Evolutionary conservation across 169 alveolate species (phyloP), one percentile per base, ranked within the genome.

Genomic region (Plasmodium knowlesi): DNA sequence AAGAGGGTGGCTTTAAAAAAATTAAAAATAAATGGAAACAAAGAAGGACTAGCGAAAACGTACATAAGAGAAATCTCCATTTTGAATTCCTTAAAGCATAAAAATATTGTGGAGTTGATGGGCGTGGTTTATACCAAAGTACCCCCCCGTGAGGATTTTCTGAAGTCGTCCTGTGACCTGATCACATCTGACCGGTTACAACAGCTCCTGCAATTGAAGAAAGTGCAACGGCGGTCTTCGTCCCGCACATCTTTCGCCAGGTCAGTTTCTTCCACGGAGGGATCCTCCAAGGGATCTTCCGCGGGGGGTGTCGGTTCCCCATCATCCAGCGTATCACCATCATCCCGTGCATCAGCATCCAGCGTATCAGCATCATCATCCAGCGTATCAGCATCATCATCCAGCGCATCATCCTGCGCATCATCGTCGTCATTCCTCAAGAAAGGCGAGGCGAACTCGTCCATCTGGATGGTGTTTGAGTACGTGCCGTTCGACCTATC

Each of bases 1-100:
- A 92, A 85, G 50, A 96, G 97, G 22, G 98, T 97, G 19, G 98
- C 98, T 3, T 88, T 97, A 76, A 97, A 97, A 81, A 97, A 97
- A 92, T 92, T 97, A 79, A 97, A 97, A 73, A 54, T 96, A 88
- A 96, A 95, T 72, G 98, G 97, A 86, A 97, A 95, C 74, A 88
- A 98, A 82, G 98, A 97, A 53, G 98, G 98, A 1, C 96, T 97
- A 84, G 98, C 98, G 30, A 97, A 97, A 95, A 97, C 98, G 12
- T 97, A 98, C 28, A 97, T 97, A 39, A 90, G 98, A 19, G 98
- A 97, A 94, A 97, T 97, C 32, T 92, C 96, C 70, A 94, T 97
- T 73, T 94, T 97, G 39, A 95, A 96, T 53, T 85, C 97, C 43
- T 90, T 97, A 92, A 97, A 97, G 82, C 98, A 97, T 80, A 90